Conservation (phyloP, 306 rosid genomes). For the Oemleria cerasiformis region DNA sequence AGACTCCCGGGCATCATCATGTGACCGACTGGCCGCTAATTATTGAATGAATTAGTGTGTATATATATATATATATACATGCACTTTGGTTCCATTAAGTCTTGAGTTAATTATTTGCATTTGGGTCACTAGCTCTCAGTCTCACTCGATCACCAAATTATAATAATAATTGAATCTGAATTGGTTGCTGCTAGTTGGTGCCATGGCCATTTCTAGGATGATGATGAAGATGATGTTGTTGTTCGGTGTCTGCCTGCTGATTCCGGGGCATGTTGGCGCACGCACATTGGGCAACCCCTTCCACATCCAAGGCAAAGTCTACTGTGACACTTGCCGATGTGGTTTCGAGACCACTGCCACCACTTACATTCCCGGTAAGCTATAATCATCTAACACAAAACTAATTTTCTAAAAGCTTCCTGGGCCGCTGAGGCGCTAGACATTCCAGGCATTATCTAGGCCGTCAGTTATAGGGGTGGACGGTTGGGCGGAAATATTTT, state of each 20-base stretch:
- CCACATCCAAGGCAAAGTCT: conserved; percentile 45
- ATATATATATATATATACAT: background rate
- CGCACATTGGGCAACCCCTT: conserved; percentile 23
- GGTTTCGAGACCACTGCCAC: conserved; percentile 75
- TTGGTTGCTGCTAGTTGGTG: background rate
- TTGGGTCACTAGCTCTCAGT: background rate
- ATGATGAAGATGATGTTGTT: conserved; percentile 23
- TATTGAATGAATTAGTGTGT: too few relatives aligned
- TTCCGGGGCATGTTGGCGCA: conserved; percentile 19
- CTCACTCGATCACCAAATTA: background rate
- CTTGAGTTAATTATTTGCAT: background rate
- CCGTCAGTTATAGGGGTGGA: too few relatives aligned
- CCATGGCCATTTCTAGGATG: conserved; percentile 10
- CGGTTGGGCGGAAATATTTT: too few relatives aligned
- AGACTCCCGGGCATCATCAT: conserved; percentile 8
- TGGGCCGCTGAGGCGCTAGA: too few relatives aligned
- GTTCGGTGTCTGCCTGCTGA: conserved; percentile 29
- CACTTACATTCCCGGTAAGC: conserved; percentile 38
- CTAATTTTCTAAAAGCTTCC: too few relatives aligned
- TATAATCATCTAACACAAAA: too few relatives aligned
- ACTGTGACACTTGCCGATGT: conserved; percentile 77
- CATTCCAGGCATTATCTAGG: too few relatives aligned
- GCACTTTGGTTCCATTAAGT: background rate
- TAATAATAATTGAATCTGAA: too few relatives aligned
- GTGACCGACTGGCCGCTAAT: background rate